Conservation (phyloP, 768 basidiomycete species). For the Lactifluus subvellereus region DNA sequence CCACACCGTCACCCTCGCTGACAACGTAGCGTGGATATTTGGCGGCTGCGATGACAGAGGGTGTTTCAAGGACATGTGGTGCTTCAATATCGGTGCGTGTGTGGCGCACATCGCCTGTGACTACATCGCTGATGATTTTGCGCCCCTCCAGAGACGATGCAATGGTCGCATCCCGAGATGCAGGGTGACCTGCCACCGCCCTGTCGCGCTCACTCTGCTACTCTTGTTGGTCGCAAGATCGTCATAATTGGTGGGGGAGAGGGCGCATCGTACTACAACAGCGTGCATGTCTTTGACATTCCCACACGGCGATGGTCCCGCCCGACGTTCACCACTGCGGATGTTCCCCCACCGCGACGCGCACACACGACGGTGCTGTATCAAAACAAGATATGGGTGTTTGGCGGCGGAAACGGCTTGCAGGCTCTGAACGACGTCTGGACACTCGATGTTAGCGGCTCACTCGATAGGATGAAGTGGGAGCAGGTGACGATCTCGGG, state of each 20-base stretch:
- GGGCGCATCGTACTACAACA: slow-evolving; percentile 75
- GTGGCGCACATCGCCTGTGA: background rate
- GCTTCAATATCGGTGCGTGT: slow-evolving; percentile 71
- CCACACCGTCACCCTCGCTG: slow-evolving; percentile 79
- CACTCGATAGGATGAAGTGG: slow-evolving; percentile 47
- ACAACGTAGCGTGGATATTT: slow-evolving; percentile 78
- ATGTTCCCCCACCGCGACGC: slow-evolving; percentile 50
- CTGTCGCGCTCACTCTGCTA: slow-evolving; percentile 83
- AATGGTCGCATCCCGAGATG: slow-evolving; percentile 77
- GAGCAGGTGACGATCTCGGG: slow-evolving; percentile 51
- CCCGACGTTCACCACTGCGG: slow-evolving; percentile 33
- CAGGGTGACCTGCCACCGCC: slow-evolving; percentile 76
- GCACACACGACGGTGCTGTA: slow-evolving; percentile 84
- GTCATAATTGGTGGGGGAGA: slow-evolving; percentile 87
- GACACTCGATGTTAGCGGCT: slow-evolving; percentile 63
- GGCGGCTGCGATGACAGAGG: slow-evolving; percentile 84
- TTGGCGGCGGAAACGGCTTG: slow-evolving; percentile 92
- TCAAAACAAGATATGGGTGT: slow-evolving; percentile 68
- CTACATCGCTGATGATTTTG: background rate
- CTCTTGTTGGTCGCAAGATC: slow-evolving; percentile 72
- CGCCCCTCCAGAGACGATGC: slow-evolving; percentile 64
- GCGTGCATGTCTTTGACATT: slow-evolving; percentile 80
- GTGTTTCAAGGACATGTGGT: slow-evolving; percentile 70
- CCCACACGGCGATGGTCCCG: slow-evolving; percentile 58
- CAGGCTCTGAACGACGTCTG: slow-evolving; percentile 88